Percentiles rank a stretch among this genome's conserved stretches.
Evolutionary conservation across 768 basidiomycete species (phyloP).

Genomic region (Infundibulicybe gibba): DNA sequence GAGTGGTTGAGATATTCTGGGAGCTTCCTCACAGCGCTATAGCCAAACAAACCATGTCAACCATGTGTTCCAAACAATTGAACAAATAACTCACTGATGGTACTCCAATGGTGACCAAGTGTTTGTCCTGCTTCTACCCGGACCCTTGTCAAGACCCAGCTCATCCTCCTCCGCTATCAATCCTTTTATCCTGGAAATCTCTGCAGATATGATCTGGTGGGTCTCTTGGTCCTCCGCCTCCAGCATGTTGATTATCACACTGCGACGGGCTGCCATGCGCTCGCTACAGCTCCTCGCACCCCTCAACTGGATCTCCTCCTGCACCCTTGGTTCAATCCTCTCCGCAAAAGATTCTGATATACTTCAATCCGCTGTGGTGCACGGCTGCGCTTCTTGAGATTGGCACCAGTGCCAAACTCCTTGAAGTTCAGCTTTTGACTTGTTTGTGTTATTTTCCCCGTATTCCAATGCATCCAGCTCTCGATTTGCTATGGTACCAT

Average conservation of each 20-base stretch:
- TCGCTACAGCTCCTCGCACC: neutral
- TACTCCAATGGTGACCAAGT: neutral
- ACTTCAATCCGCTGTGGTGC: neutral
- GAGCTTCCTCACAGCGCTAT: constrained; percentile 1
- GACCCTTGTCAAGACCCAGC: too few species aligned
- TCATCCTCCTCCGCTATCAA: too few species aligned
- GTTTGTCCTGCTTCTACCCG: neutral
- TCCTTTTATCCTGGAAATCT: too few species aligned
- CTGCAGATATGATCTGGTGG: too few species aligned
- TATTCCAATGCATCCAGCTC: too few species aligned
- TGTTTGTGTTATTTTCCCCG: too few species aligned
- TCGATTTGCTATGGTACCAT: too few species aligned
- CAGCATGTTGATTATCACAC: too few species aligned
- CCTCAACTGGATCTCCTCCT: neutral
- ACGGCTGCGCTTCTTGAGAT: neutral
- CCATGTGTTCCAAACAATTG: neutral
- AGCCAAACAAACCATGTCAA: neutral
- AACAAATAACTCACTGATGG: neutral
- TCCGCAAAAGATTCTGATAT: neutral
- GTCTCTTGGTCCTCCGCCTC: too few species aligned
- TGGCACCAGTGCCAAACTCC: too few species aligned
- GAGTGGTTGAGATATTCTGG: neutral
- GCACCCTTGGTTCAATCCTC: neutral
- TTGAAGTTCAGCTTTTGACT: too few species aligned
- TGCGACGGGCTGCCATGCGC: neutral